Evolutionary conservation across 169 alveolate species (phyloP), one percentile per base, ranked within the genome.

Genomic region (Plasmodium sp.): DNA sequence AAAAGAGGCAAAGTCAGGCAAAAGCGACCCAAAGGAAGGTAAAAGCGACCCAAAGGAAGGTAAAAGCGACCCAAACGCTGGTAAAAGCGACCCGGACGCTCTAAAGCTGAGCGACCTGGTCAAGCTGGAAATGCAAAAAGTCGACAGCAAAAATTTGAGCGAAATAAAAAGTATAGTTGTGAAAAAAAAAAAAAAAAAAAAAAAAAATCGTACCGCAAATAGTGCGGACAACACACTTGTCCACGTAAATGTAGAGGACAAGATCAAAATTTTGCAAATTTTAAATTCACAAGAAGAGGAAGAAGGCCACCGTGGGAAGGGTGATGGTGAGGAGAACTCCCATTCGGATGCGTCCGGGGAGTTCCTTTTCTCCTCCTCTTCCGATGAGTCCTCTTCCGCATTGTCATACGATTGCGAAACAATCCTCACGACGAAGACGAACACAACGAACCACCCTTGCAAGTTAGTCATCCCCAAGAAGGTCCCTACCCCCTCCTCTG

Each of bases 371-470:
- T 51, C 62, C 18, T 58, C 84, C 41, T 36, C 27, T 9, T 58
- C 75, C n/a, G 56, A 43, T 41, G 77, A 36, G n/a, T 67, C 77
- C 0, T 27, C 77, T 7, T 67, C 77, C 18, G 22, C 77, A 31
- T 22, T 67, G 33, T 67, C 77, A 67, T 95, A 96, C 96, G 97
- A 96, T 81, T 96, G 96, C 41, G 96, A 96, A 80, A 96, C 98
- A 18, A 96, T 96, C 54, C 93, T 96, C 22, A 96, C 98, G 48
- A 96, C 97, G 54, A 95, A 96, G 75, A 95, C 97, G 31, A 96
- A 96, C 88, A 93, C 96, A 48, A 95, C 97, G 41, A 96, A 96
- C 82, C 97, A 96, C 51, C 98, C 98, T 2, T 92, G 83, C 56
- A 92, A 94, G 77, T 88, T 96, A 36, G 75, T 39, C 39, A 93